Conservation (phyloP, 768 basidiomycete genomes). For the Dendrothele bispora region DNA sequence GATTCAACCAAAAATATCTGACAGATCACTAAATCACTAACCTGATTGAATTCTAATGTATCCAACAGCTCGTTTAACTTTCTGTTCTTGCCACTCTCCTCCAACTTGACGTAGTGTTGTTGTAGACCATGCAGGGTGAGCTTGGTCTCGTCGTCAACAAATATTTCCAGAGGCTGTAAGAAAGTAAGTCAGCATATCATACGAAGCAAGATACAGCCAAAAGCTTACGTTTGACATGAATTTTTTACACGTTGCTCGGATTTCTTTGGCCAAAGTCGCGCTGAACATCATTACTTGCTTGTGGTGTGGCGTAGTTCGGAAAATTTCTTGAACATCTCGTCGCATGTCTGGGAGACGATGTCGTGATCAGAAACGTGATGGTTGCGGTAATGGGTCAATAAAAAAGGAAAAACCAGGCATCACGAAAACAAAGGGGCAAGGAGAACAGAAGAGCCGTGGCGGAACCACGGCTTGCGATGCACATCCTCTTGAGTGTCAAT, state of each 20-base stretch:
- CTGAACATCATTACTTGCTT: conserved; percentile 99
- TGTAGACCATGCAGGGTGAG: conserved; percentile 96
- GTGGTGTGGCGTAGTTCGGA: conserved; percentile 97
- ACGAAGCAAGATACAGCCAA: background rate
- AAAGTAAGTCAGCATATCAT: background rate
- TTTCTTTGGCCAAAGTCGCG: conserved; percentile 96
- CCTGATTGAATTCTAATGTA: conserved; percentile 97
- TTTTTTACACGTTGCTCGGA: conserved; percentile 97
- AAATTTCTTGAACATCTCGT: conserved; percentile 99
- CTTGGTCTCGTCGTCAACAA: conserved; percentile 99
- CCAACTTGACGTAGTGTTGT: conserved; percentile 97
- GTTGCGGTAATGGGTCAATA: conserved; percentile 34
- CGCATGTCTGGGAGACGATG: conserved; percentile 95
- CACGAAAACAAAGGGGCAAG: conserved; percentile 12
- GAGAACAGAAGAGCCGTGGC: conserved; percentile 16
- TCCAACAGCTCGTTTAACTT: conserved; percentile 96
- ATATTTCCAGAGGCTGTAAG: conserved; percentile 92
- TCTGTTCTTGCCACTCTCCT: conserved; percentile 93
- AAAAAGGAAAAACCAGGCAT: conserved; percentile 16
- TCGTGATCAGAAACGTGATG: conserved; percentile 62
- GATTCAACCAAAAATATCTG: too few relatives aligned
- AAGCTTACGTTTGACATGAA: conserved; percentile 91
- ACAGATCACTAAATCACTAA: conserved; percentile 28
- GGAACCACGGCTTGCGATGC: conserved; percentile 30
- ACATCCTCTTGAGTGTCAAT: conserved; percentile 34